A percentile compares a stretch with the other conserved stretches of the same genome.
Conservation (phyloP, 148 eudicot species). For the Vaccinium darrowii region DNA sequence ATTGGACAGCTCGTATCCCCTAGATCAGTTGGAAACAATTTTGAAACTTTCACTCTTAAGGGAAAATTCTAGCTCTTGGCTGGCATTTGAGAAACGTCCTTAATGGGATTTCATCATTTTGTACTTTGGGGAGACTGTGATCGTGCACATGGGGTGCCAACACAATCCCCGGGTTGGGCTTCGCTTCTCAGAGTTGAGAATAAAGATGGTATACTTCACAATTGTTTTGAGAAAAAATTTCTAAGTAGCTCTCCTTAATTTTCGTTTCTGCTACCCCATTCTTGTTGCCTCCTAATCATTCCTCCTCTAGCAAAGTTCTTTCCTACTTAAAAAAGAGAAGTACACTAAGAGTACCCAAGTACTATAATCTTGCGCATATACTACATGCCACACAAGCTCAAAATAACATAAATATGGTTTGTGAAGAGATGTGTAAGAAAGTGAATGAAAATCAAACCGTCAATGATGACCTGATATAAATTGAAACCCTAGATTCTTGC, state of each 20-base stretch:
- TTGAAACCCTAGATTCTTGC: not conserved
- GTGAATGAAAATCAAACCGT: not conserved
- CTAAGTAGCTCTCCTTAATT: not conserved
- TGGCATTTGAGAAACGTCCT: not conserved
- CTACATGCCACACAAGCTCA: conserved; percentile 3
- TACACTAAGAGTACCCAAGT: not conserved
- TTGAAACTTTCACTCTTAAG: not conserved
- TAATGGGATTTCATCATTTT: not conserved
- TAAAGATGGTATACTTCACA: not conserved
- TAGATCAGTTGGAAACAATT: not conserved
- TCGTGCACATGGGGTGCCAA: not conserved
- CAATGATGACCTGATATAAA: not conserved
- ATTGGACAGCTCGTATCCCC: not conserved
- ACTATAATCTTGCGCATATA: too few relatives aligned
- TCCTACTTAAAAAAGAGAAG: not conserved
- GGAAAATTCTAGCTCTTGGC: not conserved
- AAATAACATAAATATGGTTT: not conserved
- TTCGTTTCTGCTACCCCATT: not conserved
- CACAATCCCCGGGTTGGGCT: not conserved
- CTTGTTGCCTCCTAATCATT: not conserved
- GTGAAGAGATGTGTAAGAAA: not conserved
- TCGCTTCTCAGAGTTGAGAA: not conserved
- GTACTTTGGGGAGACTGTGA: not conserved
- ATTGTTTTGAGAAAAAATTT: not conserved
- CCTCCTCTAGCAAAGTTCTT: not conserved